These are phyloP conservation scores for Funneliformis caledonium DNA, from an alignment of 371 early-diverging fungal species.

Conservation along the genomic window DNA sequence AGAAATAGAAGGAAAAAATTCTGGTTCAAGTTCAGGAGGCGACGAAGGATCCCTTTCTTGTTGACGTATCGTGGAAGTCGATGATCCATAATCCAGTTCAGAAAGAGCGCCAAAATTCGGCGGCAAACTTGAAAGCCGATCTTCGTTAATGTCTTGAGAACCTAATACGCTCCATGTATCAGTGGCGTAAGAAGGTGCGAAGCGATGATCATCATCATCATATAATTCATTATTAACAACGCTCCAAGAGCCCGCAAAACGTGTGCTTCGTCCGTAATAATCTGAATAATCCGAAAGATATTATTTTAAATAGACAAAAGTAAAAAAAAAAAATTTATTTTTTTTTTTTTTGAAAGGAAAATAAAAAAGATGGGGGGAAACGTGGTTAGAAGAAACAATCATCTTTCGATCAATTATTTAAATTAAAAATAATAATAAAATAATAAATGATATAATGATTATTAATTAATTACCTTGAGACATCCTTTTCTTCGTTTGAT, in stretches of 20 bases:
- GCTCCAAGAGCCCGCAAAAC: not conserved
- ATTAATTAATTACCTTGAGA: conserved; percentile 7
- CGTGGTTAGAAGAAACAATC: not conserved
- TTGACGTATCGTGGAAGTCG: not conserved
- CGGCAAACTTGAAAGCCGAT: not conserved
- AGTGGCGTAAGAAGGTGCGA: not conserved
- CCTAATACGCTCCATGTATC: conserved; percentile 7
- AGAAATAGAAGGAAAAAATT: conserved; percentile 3
- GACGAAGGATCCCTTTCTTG: not conserved
- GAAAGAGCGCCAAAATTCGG: not conserved
- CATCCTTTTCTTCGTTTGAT: not conserved
- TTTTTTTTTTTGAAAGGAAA: not conserved
- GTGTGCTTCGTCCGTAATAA: not conserved
- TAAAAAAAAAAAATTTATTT: not conserved
- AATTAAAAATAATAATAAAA: not conserved
- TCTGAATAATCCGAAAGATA: not conserved
- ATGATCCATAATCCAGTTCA: not conserved
- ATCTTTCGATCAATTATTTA: not conserved
- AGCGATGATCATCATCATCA: not conserved
- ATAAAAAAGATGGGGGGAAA: not conserved
- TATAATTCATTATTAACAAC: not conserved
- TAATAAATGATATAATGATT: not conserved
- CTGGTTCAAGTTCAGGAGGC: not conserved
- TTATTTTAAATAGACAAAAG: too few species aligned
- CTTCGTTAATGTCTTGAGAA: not conserved